Base-by-base conservation (phyloP, 371 early-diverging fungal genomes). In the Quaeritorhiza haematococci region DNA sequence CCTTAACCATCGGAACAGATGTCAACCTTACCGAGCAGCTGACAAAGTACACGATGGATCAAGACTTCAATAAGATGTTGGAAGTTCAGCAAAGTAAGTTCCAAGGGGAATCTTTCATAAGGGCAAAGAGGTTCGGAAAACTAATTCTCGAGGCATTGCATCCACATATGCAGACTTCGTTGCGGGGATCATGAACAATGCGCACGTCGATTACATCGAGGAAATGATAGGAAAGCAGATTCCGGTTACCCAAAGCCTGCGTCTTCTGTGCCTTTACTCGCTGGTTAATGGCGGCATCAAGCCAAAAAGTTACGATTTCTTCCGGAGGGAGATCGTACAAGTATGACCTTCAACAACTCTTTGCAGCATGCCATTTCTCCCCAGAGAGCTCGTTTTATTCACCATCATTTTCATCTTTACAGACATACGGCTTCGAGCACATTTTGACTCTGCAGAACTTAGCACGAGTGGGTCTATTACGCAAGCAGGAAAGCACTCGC, bases 381-480 rank as follows among this genome's bases (percentile, higher is more conserved):
- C 5, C 48, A 13, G 21, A 23, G 6, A 7, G 5, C 3, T 44
- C 34, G 44, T 28, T 29, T 43, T 33, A 50, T 28, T 21, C 13
- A 59, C 42, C 23, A 33, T 28, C n/a, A n/a, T 15, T 49, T 32
- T 7, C 23, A 10, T 47, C 15, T 47, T 26, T 21, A 1, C 52
- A 92, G 79, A 86, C 94, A 0, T 96, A 94, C 74, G 96, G 97
- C 5, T 88, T 84, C 71, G 85, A 90, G 52, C 94, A 94, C 61
- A 69, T 91, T 48, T 69, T 85, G 28, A 93, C 93, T 2, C 69
- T 94, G 38, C 85, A 90, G 61, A 80, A 86, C 57, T 65, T 96
- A 51, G 78, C 72, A 34, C 73, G 75, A 6, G 72, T 84, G 13
- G 87, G 88, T 0, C 74, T 96, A 55, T 69, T 92, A 71, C 79